A percentile compares a stretch with the other conserved stretches of the same genome.
phyloP scores from a whole-genome alignment of 2,329 filamentous ascomycete genomes.

The Bertia moriformis region DNA sequence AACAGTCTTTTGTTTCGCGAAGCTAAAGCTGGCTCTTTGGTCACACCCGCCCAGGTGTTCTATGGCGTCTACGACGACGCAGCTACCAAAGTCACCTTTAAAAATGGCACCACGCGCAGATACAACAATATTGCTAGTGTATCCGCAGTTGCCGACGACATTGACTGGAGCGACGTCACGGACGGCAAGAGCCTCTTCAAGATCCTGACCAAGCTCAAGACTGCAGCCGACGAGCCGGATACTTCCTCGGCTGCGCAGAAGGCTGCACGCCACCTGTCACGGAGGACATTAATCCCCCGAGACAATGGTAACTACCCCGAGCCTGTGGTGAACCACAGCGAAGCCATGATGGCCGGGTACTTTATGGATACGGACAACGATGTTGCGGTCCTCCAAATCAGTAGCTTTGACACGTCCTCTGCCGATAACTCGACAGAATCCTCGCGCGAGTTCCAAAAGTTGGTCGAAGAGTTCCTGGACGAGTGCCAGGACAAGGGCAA shows the following conservation, averaged over 20 bases:
- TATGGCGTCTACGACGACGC: constrained; percentile 13
- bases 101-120: constrained; percentile 20
- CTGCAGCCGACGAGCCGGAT: too few species aligned
- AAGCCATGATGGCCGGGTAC: constrained; percentile 17
- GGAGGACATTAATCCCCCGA: too few species aligned
- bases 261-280: too few species aligned
- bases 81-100: constrained; percentile 18
- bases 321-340: constrained; percentile 12
- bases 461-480: constrained; percentile 10
- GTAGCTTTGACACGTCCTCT: constrained; percentile 8
- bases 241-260: too few species aligned
- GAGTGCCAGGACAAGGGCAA: constrained; percentile 28
- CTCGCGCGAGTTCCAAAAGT: constrained; percentile 17
- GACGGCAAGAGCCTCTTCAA: too few species aligned
- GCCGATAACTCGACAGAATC: too few species aligned
- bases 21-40: constrained; percentile 8
- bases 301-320: constrained; percentile 9
- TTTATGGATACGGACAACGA: constrained; percentile 14
- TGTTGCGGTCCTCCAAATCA: constrained; percentile 15
- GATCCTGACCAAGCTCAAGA: too few species aligned
- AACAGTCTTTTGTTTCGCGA: constrained; percentile 14
- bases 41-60: constrained; percentile 10
- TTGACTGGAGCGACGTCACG: too few species aligned
- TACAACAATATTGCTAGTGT: too few species aligned
- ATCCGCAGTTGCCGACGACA: constrained; percentile 15